Evolutionary conservation across 306 rosid species (phyloP).

Genomic region (Prunus salicina): DNA sequence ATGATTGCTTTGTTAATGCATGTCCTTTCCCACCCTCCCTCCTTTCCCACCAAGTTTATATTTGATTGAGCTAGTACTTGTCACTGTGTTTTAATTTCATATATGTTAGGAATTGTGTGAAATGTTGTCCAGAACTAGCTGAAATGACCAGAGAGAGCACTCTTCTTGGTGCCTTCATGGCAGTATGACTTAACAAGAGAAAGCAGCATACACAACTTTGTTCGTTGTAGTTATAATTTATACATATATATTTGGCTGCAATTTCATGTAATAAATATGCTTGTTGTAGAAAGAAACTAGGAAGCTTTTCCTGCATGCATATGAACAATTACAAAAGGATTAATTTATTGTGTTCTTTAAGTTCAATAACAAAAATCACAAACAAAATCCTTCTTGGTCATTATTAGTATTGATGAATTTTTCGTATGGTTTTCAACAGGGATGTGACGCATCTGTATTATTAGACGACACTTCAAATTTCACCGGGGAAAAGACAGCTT

Average conservation of each 20-base stretch:
- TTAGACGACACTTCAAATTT: conserved; percentile 64
- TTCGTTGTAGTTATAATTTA: no score
- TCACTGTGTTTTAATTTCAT: background rate
- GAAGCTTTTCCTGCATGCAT: background rate
- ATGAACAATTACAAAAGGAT: background rate
- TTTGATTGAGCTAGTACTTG: background rate
- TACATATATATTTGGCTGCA: no score
- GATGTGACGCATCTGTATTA: conserved; percentile 73
- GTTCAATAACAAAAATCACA: background rate
- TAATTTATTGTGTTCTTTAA: background rate
- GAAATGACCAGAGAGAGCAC: no score
- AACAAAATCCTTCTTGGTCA: background rate
- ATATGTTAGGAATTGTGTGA: background rate
- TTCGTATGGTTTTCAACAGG: conserved; percentile 31
- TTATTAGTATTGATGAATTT: background rate
- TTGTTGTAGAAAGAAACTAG: background rate
- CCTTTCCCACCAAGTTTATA: background rate
- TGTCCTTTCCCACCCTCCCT: background rate
- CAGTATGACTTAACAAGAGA: no score
- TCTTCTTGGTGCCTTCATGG: no score
- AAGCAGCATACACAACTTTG: no score
- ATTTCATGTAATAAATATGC: no score
- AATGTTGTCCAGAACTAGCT: background rate
- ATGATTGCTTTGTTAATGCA: conserved; percentile 26
- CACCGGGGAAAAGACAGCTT: conserved; percentile 67